Base-by-base conservation (phyloP, 306 rosid species). In the Cucurbita ficifolia region DNA sequence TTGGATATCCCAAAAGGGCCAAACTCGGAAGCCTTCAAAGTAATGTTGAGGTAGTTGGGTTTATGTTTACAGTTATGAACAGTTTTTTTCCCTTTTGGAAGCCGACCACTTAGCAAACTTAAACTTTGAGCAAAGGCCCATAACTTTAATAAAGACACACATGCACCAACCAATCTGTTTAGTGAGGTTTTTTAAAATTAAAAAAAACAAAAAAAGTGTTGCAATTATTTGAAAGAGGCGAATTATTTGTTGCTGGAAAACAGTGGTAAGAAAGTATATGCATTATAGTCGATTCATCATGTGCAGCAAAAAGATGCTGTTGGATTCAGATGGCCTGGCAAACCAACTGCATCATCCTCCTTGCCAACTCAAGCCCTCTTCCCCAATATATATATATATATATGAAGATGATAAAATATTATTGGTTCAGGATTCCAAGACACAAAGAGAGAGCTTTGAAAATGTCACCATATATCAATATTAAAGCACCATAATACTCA, bases 261-360 rank as follows among this genome's bases (percentile, higher is more conserved):
- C 39, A 24, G n/a, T 14, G 57, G 55, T 70, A 61, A 16, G 7
- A 68, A 68, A 19, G 54, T 46, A 68, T 68, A 68, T 68, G 40
- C 4, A 10, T 19, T 59, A 35, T 40, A n/a, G 2, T 64, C 45
- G 73, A 45, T 68, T 61, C 42, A 58, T 35, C 17, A 81, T 81
- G 77, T 70, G 84, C 79, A 29, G 48, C 62, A 50, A 48, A 48
- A 48, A 46, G 38, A 70, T 70, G 55, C 53, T 33, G 33, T 79
- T 75, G 61, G 76, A 69, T 75, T 53, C 38, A 42, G 45, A 79
- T 43, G 67, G 58, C 46, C 83, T 76, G 70, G 77, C 74, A 45
- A 58, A 71, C 58, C 73, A 50, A 60, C 63, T 80, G 21, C 73
- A 61, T 12, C 55, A 60, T 64, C 72, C 24, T 64, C 51, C 79